Conservation (phyloP, 1,284 basidiomycete species). For the Calocybe gambosa region DNA sequence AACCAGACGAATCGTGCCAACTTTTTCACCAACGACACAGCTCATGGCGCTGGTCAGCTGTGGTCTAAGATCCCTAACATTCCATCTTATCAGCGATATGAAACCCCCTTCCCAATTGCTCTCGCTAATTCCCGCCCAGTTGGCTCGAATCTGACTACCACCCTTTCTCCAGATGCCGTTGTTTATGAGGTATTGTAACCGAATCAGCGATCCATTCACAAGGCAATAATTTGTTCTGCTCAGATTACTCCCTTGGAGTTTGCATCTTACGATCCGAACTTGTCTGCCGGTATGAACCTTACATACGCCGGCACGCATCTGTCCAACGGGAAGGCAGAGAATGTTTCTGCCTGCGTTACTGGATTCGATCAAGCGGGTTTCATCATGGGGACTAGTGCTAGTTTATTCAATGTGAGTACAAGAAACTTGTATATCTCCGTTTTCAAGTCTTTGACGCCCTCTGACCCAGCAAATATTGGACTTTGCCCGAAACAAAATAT, state of each 20-base stretch:
- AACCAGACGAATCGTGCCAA: slow-evolving; percentile 53
- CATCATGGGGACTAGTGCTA: slow-evolving; percentile 60
- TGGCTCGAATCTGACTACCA: slow-evolving; percentile 36
- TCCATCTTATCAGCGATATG: slow-evolving; percentile 38
- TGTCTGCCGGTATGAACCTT: slow-evolving; percentile 56
- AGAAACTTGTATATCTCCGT: background rate
- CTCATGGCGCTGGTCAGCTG: slow-evolving; percentile 60
- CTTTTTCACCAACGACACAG: slow-evolving; percentile 52
- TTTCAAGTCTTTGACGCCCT: background rate
- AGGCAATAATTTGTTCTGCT: background rate
- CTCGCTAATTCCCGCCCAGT: slow-evolving; percentile 48
- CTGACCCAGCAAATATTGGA: slow-evolving; percentile 41
- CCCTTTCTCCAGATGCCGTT: slow-evolving; percentile 36
- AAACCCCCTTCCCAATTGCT: slow-evolving; percentile 53
- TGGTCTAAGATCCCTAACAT: slow-evolving; percentile 51
- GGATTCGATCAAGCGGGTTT: slow-evolving; percentile 65
- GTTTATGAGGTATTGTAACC: slow-evolving; percentile 50
- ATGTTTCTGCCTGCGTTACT: slow-evolving; percentile 50
- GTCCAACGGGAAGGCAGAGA: slow-evolving; percentile 41
- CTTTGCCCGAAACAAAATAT: slow-evolving; percentile 35
- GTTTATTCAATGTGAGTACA: slow-evolving; percentile 50
- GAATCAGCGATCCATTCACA: background rate
- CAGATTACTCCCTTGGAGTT: slow-evolving; percentile 61
- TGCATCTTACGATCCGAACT: slow-evolving; percentile 61
- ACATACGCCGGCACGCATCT: slow-evolving; percentile 56